Evolutionary conservation across 148 eudicot genomes (phyloP), one percentile per base, ranked within the genome.

Genomic region (Persicaria maculosa): DNA sequence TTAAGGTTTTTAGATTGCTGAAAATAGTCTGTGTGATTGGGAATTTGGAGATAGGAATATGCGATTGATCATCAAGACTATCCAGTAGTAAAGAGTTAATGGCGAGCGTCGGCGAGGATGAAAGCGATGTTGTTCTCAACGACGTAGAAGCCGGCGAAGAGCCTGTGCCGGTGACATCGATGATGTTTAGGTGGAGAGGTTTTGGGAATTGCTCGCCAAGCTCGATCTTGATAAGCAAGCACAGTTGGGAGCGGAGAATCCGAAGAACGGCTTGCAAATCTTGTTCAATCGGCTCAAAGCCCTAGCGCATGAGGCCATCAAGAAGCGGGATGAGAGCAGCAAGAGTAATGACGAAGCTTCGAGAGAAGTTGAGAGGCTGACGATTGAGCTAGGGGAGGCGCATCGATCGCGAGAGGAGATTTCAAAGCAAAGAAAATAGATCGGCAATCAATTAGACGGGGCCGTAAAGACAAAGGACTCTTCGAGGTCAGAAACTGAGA

Each of bases 261-360:
- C 96, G 44, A 87, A 82, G 50, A 84, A 91, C 11, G 96, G 90
- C 4, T 71, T 92, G 31, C 89, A 90, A 36, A 81, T 83, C 9
- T 74, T 81, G 46, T 87, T 88, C 64, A 87, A 90, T 76, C 85
- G 99, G 36, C 88, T 95, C 12, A 95, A 92, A 65, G 78, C 71
- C 12, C 81, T 92, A 7, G 88, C 96, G 9, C 99, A 90, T 4
- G 97, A 92, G 75, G 92, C 96, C 72, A 90, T 95, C 45, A 90
- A 85, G 85, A 92, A 95, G 86, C 85, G 97, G 54, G 99, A 92
- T 45, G 97, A 94, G 82, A 69, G 77, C 15, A 72, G 75, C 15
- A 75, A 83, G 70, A 80, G 79, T 54, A 74, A 87, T 2, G 97
- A 93, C 2, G 90, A 89, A 50, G 83, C 81, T 9, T 16, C 75